Conservation (phyloP, 257 asterid species). For the Leptodermis oblonga region DNA sequence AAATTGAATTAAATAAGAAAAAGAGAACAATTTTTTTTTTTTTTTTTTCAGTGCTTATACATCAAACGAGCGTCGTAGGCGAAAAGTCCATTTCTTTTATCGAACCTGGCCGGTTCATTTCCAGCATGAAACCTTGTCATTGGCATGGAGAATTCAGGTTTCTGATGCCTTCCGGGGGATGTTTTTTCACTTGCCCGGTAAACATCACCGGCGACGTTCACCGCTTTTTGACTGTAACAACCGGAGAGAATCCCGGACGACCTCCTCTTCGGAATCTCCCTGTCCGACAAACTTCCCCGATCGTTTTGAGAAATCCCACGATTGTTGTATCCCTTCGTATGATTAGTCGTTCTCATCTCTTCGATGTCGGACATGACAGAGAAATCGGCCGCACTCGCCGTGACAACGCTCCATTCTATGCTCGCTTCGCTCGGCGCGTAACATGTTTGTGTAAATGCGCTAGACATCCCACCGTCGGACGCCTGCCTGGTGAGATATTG, state of each 20-base stretch:
- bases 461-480: conserved; percentile 38
- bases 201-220: conserved; percentile 58
- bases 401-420: conserved; percentile 78
- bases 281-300: conserved; percentile 18
- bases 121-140: conserved; percentile 41
- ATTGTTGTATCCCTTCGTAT: conserved; percentile 13
- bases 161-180: conserved; percentile 20
- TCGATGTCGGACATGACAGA: conserved; percentile 52
- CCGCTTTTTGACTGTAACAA: conserved; percentile 64
- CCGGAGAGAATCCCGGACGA: conserved; percentile 54
- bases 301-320: conserved; percentile 16
- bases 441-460: conserved; percentile 31
- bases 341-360: conserved; percentile 20
- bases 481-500: conserved; percentile 38
- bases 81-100: conserved; percentile 32
- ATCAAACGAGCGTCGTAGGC: conserved; percentile 33
- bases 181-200: conserved; percentile 29
- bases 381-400: conserved; percentile 80
- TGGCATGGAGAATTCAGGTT: conserved; percentile 29
- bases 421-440: conserved; percentile 93
- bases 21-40: neutral
- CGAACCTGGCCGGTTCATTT: conserved; percentile 30
- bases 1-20: neutral
- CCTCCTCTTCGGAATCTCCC: conserved; percentile 37
- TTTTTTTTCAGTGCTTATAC: conserved; percentile 31